phyloP scores from a whole-genome alignment of 305 asterid genomes.

The Solanum hybrid region DNA sequence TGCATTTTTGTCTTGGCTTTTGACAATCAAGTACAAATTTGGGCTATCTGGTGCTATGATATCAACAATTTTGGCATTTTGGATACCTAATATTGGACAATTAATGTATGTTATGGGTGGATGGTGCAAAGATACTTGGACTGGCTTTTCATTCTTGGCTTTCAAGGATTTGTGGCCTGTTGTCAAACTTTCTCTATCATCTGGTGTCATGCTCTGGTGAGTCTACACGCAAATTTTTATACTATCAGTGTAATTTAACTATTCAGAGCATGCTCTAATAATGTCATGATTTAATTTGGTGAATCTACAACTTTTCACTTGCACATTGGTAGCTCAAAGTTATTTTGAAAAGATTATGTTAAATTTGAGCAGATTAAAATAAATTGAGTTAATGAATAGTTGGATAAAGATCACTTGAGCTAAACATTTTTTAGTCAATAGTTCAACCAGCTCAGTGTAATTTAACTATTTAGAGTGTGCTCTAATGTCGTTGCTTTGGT shows the following conservation, averaged over 20 bases:
- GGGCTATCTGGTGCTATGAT: slow-evolving; percentile 51
- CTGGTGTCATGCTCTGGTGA: slow-evolving; percentile 64
- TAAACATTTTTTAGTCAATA: no score
- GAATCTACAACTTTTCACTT: neutral
- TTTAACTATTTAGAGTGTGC: neutral
- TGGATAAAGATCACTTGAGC: no score
- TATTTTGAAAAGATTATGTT: neutral
- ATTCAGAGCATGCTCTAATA: neutral
- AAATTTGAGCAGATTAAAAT: neutral
- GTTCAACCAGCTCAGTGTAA: no score
- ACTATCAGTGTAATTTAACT: neutral
- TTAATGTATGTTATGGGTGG: slow-evolving; percentile 32
- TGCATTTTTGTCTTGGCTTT: no score
- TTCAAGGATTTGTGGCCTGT: slow-evolving; percentile 53
- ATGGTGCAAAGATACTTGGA: slow-evolving; percentile 66
- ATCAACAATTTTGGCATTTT: slow-evolving; percentile 48
- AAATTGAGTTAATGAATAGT: no score
- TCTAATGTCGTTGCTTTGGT: neutral
- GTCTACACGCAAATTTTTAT: neutral
- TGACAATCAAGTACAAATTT: slow-evolving; percentile 25
- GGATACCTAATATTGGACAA: slow-evolving; percentile 64
- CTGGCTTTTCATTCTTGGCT: slow-evolving; percentile 43
- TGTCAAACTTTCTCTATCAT: slow-evolving; percentile 54
- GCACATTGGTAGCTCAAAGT: neutral
- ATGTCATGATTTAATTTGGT: neutral